phyloP scores from a whole-genome alignment of 495 filamentous ascomycete genomes.

The Aspergillus cristatus region DNA sequence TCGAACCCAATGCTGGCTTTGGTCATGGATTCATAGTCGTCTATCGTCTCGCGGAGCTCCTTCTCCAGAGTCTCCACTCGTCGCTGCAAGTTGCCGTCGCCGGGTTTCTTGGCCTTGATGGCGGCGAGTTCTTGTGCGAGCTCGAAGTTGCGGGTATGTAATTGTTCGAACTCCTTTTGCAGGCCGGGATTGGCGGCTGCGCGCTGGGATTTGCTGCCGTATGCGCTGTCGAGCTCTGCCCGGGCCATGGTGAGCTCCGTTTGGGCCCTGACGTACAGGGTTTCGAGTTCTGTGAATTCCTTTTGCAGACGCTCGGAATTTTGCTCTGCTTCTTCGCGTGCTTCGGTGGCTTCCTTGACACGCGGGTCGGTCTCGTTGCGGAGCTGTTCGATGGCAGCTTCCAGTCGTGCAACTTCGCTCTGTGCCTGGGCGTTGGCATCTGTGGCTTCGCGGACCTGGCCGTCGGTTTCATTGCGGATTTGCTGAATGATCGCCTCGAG shows the following conservation, averaged over 20 bases:
- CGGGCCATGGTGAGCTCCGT: conserved; percentile 88
- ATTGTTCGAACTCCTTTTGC: conserved; percentile 53
- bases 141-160: conserved; percentile 51
- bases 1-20: conserved; percentile 79
- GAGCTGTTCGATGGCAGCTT: conserved; percentile 13
- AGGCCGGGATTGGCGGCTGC: conserved; percentile 61
- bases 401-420: conserved; percentile 9
- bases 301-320: conserved; percentile 43
- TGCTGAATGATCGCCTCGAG: conserved; percentile 14
- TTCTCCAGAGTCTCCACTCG: conserved; percentile 56
- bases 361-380: conserved; percentile 16
- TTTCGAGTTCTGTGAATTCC: conserved; percentile 67
- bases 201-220: conserved; percentile 67
- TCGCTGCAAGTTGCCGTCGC: conserved; percentile 42
- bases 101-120: conserved; percentile 36
- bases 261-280: conserved; percentile 74
- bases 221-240: conserved; percentile 91
- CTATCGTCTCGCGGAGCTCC: conserved; percentile 73
- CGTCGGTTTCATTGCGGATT: conserved; percentile 2
- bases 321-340: conserved; percentile 28
- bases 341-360: conserved; percentile 19
- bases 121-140: conserved; percentile 49
- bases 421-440: conserved; percentile 9
- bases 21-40: conserved; percentile 82
- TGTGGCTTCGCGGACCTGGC: too few species aligned